A percentile compares a stretch with the other conserved stretches of the same genome.
phyloP scores from a whole-genome alignment of 2,329 filamentous ascomycete species.

The Nigrograna mackinnonii region DNA sequence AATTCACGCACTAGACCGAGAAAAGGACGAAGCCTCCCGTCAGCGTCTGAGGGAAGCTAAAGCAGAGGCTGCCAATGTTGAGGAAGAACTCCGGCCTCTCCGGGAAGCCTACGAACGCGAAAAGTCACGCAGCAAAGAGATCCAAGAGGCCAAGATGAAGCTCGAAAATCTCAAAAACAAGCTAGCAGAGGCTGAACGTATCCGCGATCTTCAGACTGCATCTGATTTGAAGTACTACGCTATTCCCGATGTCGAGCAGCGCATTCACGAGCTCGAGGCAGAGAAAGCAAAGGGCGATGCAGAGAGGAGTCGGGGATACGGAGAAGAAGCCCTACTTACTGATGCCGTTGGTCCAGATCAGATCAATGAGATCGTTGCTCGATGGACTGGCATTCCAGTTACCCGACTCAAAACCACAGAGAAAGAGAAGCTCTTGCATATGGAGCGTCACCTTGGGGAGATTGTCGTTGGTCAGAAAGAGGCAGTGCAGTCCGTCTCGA shows the following conservation, averaged over 20 bases:
- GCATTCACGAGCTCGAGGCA: constrained; percentile 79
- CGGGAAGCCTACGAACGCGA: constrained; percentile 96
- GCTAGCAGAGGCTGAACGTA: constrained; percentile 88
- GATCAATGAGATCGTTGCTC: constrained; percentile 97
- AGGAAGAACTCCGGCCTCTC: constrained; percentile 88
- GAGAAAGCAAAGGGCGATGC: constrained; percentile 81
- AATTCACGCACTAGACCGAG: constrained; percentile 90
- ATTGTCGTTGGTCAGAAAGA: constrained; percentile 93
- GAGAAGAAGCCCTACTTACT: constrained; percentile 74
- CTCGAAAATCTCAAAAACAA: constrained; percentile 90
- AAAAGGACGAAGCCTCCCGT: constrained; percentile 93
- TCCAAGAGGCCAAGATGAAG: constrained; percentile 94
- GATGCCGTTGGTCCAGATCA: constrained; percentile 96
- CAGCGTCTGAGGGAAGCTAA: constrained; percentile 79
- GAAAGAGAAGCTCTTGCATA: constrained; percentile 97
- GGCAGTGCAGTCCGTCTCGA: constrained; percentile 89
- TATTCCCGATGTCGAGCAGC: constrained; percentile 84
- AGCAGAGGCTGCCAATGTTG: constrained; percentile 89
- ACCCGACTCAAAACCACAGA: constrained; percentile 92
- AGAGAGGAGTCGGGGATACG: constrained; percentile 61
- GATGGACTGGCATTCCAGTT: constrained; percentile 98
- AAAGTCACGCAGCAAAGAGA: constrained; percentile 85
- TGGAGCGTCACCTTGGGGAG: constrained; percentile 85
- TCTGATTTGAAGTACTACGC: constrained; percentile 97
- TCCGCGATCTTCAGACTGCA: constrained; percentile 80